Evolutionary conservation across 805 yeast species (phyloP).

Genomic region (Starmerella bombicola): DNA sequence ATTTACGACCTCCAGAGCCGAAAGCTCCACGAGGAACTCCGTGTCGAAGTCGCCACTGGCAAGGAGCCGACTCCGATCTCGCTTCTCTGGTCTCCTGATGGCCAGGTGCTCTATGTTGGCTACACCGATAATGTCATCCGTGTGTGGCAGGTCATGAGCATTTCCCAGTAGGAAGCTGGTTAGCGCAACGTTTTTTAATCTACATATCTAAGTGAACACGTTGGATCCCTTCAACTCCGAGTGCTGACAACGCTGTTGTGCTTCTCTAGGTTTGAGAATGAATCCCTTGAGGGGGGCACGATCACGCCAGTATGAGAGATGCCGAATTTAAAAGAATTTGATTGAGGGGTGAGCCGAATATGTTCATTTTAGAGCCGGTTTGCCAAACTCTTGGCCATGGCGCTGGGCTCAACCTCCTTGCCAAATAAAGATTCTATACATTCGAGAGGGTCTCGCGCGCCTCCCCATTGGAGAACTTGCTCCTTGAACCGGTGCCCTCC

Average conservation of each 20-base stretch:
- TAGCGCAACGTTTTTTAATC: not conserved
- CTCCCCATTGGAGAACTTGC: conserved; percentile 82
- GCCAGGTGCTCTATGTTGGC: conserved; percentile 99
- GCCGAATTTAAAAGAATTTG: too few relatives aligned
- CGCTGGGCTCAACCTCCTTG: conserved; percentile 27
- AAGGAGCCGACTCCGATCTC: conserved; percentile 98
- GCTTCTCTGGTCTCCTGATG: conserved; percentile 99
- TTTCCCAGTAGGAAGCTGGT: conserved; percentile 4
- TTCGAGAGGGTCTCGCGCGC: conserved; percentile 77
- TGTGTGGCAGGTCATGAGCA: conserved; percentile 97
- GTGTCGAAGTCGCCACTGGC: conserved; percentile 57
- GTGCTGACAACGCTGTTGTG: too few relatives aligned
- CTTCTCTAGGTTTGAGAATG: too few relatives aligned
- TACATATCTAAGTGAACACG: not conserved
- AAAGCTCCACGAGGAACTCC: conserved; percentile 96
- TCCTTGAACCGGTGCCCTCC: conserved; percentile 68
- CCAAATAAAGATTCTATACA: conserved; percentile 72
- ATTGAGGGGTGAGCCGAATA: too few relatives aligned
- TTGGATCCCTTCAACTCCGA: too few relatives aligned
- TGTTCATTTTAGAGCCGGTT: too few relatives aligned
- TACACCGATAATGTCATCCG: conserved; percentile 99
- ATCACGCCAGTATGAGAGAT: too few relatives aligned
- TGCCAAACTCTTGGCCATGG: conserved; percentile 16
- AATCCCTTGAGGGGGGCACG: too few relatives aligned
- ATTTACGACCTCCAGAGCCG: conserved; percentile 95